Conservation (phyloP, 768 basidiomycete species). For the Boletus sp. region DNA sequence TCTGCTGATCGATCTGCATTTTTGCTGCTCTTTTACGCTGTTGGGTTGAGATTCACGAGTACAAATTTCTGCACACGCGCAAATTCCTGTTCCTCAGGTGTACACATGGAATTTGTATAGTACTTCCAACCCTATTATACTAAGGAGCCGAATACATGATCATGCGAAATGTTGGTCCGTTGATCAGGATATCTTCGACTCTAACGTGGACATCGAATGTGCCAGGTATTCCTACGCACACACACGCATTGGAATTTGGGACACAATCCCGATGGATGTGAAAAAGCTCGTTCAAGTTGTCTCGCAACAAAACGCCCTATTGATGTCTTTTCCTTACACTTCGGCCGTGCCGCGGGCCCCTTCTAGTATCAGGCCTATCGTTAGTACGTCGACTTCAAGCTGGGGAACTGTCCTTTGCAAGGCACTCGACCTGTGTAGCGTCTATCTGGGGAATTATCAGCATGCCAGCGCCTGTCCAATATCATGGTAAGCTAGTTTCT, state of each 20-base stretch:
- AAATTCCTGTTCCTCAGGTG: neutral
- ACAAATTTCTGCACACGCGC: neutral
- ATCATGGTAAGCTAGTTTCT: neutral
- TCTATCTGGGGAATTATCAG: neutral
- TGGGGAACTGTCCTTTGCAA: neutral
- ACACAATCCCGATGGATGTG: neutral
- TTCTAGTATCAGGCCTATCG: neutral
- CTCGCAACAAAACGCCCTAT: neutral
- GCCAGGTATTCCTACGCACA: neutral
- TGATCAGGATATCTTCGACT: neutral
- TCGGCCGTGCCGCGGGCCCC: neutral
- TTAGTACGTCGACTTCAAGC: neutral
- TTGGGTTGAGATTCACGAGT: neutral
- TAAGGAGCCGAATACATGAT: too few species aligned
- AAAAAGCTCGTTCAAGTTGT: neutral
- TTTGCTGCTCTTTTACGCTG: neutral
- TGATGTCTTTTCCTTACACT: neutral
- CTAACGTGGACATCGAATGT: neutral
- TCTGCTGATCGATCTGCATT: too few species aligned
- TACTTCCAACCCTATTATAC: too few species aligned
- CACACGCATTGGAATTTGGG: neutral
- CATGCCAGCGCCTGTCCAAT: neutral
- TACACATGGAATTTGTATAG: neutral
- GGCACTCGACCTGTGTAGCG: neutral
- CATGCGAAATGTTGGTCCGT: too few species aligned